Evolutionary conservation across 305 asterid genomes (phyloP).

Genomic region (Striga hermonthica): DNA sequence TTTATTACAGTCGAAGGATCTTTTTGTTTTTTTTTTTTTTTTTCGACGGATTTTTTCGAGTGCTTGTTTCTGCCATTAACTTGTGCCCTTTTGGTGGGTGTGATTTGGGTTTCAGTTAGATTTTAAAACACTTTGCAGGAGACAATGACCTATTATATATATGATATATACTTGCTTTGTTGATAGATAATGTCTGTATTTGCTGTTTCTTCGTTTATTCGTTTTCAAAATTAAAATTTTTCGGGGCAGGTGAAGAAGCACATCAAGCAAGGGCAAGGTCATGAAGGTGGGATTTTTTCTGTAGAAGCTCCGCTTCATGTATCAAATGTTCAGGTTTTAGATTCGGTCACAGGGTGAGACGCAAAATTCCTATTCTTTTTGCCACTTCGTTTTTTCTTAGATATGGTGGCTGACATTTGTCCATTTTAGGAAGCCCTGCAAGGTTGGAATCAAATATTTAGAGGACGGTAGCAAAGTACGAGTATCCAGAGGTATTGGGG

Average conservation of each 20-base stretch:
- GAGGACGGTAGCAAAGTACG: slow-evolving; percentile 87
- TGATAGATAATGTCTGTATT: no score
- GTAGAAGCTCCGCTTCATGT: slow-evolving; percentile 95
- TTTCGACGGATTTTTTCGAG: no score
- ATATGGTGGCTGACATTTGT: slow-evolving; percentile 30
- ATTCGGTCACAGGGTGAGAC: slow-evolving; percentile 83
- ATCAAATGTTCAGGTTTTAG: slow-evolving; percentile 80
- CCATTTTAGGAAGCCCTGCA: slow-evolving; percentile 66
- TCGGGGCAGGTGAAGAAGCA: slow-evolving; percentile 80
- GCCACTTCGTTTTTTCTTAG: neutral
- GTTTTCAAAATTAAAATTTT: slow-evolving; percentile 13
- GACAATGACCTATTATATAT: no score
- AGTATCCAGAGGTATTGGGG: slow-evolving; percentile 78
- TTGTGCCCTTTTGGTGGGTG: no score
- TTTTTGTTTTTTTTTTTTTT: neutral
- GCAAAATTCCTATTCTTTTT: slow-evolving; percentile 12
- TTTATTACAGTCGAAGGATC: neutral
- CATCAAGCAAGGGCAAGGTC: slow-evolving; percentile 95
- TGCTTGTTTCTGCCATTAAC: no score
- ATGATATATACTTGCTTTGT: no score
- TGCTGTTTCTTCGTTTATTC: neutral
- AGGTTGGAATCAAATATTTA: slow-evolving; percentile 69
- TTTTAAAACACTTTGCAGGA: no score
- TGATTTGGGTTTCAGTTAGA: no score
- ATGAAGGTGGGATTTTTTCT: slow-evolving; percentile 91